Base-by-base conservation (phyloP, 371 early-diverging fungal genomes). In the Haplosporangium sp. region DNA sequence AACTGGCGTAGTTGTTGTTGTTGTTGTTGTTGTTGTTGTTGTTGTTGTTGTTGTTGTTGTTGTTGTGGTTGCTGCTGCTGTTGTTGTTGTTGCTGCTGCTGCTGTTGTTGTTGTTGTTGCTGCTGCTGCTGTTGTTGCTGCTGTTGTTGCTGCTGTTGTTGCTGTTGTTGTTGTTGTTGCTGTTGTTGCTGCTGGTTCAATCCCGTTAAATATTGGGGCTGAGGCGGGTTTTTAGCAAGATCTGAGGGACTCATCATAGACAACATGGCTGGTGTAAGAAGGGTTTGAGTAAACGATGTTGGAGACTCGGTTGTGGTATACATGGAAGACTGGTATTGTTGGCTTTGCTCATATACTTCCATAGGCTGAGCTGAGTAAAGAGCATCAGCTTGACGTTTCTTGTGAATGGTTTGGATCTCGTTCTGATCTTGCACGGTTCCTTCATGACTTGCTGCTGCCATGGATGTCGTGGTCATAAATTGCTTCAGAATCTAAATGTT, bases 11-110 rank as follows among this genome's bases (percentile, higher is more conserved):
- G 27, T 27, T 27, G 27, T 27, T 27, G 27, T 27, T 27, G 27
- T 27, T 27, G 27, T 27, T 78, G 78, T 42, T 81, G 81, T 60
- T 81, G 81, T 10, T 74, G 74, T 68, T 81, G 74, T 69, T 81
- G 81, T 7, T 74, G 74, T 66, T 81, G 74, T 66, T 74, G 81
- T 9, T 78, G 78, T 42, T 81, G 81, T 60, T 81, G 81, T 10
- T 74, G 74, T 68, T 81, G 74, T 69, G 74, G 81, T 13, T 78
- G 78, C 4, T 78, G 78, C 48, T 81, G 81, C 56, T 81, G 81
- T 7, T 74, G 74, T 66, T 81, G 74, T 66, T 74, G 81, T 9
- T 78, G 78, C 4, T 78, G 78, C 48, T 81, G 81, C 56, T 81
- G 81, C 7, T 74, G 74, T 68, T 81, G 74, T 69, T 74, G 81